Percentiles rank a stretch among this genome's conserved stretches.
Conservation (phyloP, 2,329 filamentous ascomycete genomes). For the Neofusicoccum kwambonambiense region DNA sequence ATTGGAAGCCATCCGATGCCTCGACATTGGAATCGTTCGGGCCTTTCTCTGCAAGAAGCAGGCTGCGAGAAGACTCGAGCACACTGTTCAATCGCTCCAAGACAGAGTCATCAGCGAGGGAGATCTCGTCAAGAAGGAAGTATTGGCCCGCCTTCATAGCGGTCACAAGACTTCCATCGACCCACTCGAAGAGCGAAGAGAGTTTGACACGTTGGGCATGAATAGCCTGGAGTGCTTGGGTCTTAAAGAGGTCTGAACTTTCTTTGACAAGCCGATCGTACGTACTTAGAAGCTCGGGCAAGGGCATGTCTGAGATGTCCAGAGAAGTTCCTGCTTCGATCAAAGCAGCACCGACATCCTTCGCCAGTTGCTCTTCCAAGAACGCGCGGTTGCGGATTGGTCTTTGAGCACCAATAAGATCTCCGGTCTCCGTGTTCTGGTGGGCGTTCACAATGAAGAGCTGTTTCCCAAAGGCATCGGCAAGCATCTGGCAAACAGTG, state of each 20-base stretch:
- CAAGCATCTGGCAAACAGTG: constrained; percentile 88
- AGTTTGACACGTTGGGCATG: constrained; percentile 54
- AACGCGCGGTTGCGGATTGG: constrained; percentile 82
- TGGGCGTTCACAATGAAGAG: constrained; percentile 94
- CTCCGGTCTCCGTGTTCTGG: constrained; percentile 96
- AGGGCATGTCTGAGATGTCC: not conserved
- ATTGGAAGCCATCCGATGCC: constrained; percentile 80
- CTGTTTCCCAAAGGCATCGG: constrained; percentile 72
- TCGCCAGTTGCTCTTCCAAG: constrained; percentile 63
- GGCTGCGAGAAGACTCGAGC: constrained; percentile 79
- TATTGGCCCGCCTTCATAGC: constrained; percentile 88
- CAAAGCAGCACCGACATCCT: constrained; percentile 55
- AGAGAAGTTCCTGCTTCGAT: not conserved
- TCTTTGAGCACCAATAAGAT: constrained; percentile 92
- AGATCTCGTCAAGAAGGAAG: constrained; percentile 97
- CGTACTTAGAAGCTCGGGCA: constrained; percentile 52
- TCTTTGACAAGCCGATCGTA: constrained; percentile 57
- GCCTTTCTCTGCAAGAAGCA: constrained; percentile 92
- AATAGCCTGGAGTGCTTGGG: constrained; percentile 30
- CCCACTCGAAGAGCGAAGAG: constrained; percentile 93
- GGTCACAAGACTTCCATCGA: constrained; percentile 86
- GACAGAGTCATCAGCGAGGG: constrained; percentile 94
- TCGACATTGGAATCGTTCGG: constrained; percentile 76
- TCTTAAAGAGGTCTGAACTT: constrained; percentile 48
- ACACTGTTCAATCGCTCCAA: constrained; percentile 95